A percentile compares a stretch with the other conserved stretches of the same genome.
phyloP scores from a whole-genome alignment of 2,329 filamentous ascomycete genomes.

The Aspergillus luchuensis region DNA sequence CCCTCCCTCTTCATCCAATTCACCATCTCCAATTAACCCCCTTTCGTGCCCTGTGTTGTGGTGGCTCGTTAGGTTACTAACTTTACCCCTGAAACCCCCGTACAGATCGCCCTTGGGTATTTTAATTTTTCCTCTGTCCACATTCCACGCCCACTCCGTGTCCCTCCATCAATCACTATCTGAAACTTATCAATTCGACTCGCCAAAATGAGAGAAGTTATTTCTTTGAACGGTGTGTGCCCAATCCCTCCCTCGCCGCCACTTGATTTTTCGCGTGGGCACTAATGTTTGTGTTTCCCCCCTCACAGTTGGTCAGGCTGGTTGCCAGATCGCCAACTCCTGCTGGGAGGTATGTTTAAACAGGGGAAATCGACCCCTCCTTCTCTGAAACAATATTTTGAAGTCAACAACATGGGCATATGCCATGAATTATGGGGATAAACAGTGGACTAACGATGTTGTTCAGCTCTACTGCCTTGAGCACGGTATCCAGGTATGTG shows the following conservation, averaged over 20 bases:
- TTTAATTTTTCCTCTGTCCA: constrained; percentile 37
- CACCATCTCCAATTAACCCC: constrained; percentile 23
- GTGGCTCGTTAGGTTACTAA: constrained; percentile 23
- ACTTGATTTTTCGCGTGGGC: constrained; percentile 27
- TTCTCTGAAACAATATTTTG: constrained; percentile 10
- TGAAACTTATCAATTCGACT: constrained; percentile 22
- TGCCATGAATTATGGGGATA: constrained; percentile 12
- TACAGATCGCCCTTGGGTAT: constrained; percentile 30
- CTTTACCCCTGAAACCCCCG: constrained; percentile 31
- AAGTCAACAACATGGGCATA: neutral
- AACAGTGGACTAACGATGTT: constrained; percentile 37
- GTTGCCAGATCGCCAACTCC: constrained; percentile 99
- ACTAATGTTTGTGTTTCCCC: constrained; percentile 24
- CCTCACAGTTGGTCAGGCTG: constrained; percentile 90
- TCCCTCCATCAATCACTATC: constrained; percentile 21
- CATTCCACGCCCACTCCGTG: constrained; percentile 20
- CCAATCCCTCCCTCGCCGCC: constrained; percentile 12
- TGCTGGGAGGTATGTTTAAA: constrained; percentile 93
- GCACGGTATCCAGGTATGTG: constrained; percentile 94
- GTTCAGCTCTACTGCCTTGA: constrained; percentile 97
- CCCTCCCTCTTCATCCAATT: constrained; percentile 19
- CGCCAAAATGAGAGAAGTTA: constrained; percentile 95
- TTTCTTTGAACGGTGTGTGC: constrained; percentile 92
- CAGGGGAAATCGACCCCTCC: neutral
- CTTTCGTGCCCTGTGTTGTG: constrained; percentile 25